phyloP scores from a whole-genome alignment of 768 basidiomycete species.

The Porphyrellus cyaneotinctus region DNA sequence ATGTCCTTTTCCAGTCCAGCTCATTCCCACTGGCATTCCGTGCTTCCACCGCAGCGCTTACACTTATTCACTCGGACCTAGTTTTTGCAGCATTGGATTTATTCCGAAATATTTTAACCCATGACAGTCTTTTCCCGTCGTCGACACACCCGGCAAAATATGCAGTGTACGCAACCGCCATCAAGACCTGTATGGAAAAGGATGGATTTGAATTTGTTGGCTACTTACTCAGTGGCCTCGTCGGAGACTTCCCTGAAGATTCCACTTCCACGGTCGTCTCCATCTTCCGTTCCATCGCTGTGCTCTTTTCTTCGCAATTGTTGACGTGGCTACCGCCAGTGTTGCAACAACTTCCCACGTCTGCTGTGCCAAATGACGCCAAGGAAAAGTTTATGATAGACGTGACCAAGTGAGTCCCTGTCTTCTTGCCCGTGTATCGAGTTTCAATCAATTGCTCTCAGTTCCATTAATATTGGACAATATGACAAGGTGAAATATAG shows the following conservation, averaged over 20 bases:
- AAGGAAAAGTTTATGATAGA: constrained; percentile 73
- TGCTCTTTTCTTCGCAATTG: constrained; percentile 65
- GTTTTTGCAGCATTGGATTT: constrained; percentile 80
- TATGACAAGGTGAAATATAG: constrained; percentile 83
- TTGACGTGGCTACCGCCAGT: constrained; percentile 69
- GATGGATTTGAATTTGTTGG: constrained; percentile 71
- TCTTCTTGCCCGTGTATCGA: neutral
- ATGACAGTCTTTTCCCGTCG: constrained; percentile 59
- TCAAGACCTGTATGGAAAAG: constrained; percentile 57
- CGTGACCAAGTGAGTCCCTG: constrained; percentile 60
- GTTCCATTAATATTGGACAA: constrained; percentile 60
- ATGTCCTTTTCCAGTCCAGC: constrained; percentile 73
- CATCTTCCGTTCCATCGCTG: constrained; percentile 67
- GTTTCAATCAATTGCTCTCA: constrained; percentile 27
- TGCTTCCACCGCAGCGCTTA: constrained; percentile 71
- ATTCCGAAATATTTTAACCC: constrained; percentile 68
- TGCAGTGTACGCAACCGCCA: constrained; percentile 56
- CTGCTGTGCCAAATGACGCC: constrained; percentile 56
- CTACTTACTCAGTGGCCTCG: constrained; percentile 70
- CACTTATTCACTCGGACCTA: constrained; percentile 78
- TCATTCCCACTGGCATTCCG: constrained; percentile 76
- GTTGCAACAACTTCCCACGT: constrained; percentile 63
- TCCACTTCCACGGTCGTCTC: constrained; percentile 66
- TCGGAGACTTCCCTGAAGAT: constrained; percentile 88
- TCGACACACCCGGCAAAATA: constrained; percentile 56